Conservation (phyloP, 225 moss, liverwort and hornwort genomes). For the Takakia lepidozioides region DNA sequence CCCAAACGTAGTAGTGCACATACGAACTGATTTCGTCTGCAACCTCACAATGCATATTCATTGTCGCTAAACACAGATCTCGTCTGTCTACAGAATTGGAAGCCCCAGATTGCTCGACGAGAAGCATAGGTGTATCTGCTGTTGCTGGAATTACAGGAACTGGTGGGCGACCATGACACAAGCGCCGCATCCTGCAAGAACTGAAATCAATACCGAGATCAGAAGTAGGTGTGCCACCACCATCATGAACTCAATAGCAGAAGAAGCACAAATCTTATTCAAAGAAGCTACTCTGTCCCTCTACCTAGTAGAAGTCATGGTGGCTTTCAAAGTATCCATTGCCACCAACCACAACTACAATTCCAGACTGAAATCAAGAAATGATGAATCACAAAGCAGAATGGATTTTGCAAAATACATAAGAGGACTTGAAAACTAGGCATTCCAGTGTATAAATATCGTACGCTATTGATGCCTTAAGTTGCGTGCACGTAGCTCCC, state of each 20-base stretch:
- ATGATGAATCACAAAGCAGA: too few species aligned
- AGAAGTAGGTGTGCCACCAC: not conserved
- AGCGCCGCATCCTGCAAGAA: not conserved
- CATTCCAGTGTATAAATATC: too few species aligned
- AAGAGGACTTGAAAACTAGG: too few species aligned
- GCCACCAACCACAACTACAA: too few species aligned
- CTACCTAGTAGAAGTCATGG: not conserved
- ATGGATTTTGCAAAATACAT: too few species aligned
- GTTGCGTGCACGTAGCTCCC: too few species aligned
- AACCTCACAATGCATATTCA: too few species aligned
- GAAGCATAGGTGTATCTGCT: not conserved
- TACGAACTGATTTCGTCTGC: too few species aligned
- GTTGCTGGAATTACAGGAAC: not conserved
- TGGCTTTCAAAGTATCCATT: not conserved
- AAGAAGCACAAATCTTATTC: not conserved
- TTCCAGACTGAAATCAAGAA: too few species aligned
- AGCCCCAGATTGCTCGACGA: not conserved
- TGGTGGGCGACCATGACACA: not conserved
- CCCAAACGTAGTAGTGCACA: too few species aligned
- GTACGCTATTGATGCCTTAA: too few species aligned
- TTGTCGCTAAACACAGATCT: too few species aligned
- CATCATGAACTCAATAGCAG: not conserved
- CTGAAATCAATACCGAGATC: not conserved
- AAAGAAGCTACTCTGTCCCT: not conserved
- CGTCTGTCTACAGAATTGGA: not conserved